Evolutionary conservation across 139 green algal species (phyloP), one percentile per base, ranked within the genome.

Genomic region (Chlorella sp.): DNA sequence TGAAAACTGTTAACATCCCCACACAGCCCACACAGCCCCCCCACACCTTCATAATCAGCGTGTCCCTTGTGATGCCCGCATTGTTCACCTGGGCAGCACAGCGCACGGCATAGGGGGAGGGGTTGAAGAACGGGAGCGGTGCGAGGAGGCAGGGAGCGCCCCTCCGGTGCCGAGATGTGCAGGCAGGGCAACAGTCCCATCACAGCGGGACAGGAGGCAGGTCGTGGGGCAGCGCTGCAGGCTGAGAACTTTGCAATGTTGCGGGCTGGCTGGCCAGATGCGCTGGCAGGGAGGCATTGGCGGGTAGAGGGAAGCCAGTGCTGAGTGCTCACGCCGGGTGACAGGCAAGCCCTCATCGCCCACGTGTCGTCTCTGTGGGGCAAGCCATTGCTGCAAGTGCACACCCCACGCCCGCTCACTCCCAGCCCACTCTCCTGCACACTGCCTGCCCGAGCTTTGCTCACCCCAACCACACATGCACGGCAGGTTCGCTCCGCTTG

Each of bases 11-110:
- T n/a, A n/a, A n/a, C n/a, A n/a, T n/a, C 48, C 48, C 48, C 48
- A 57, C 48, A 57, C 7, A 57, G 48, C 48, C 48, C 48, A 9
- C 48, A 57, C 48, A 57, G 48, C 7, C 48, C 48, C 48, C 48
- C 48, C 48, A 5, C 48, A 28, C 64, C 64, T 81, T 81, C 97
- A 99, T 98, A 93, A 99, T 97, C 64, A 99, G 92, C 1, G 64
- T 88, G 86, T 91, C 82, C 3, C 81, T 69, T 2, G 81, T 89
- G 37, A 85, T 89, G 68, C 82, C 79, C 9, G 79, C 79, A 24
- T 85, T 85, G 79, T 85, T 85, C 42, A 85, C 81, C 42, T 87
- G 48, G 32, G 36, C n/a, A 40, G 69, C 0, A 34, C 76, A 53
- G 0, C 36, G 15, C 9, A 40, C 14, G 1, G 30, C 32, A 77